phyloP scores from a whole-genome alignment of 768 basidiomycete genomes.

The Paxillus ammoniavirescens region DNA sequence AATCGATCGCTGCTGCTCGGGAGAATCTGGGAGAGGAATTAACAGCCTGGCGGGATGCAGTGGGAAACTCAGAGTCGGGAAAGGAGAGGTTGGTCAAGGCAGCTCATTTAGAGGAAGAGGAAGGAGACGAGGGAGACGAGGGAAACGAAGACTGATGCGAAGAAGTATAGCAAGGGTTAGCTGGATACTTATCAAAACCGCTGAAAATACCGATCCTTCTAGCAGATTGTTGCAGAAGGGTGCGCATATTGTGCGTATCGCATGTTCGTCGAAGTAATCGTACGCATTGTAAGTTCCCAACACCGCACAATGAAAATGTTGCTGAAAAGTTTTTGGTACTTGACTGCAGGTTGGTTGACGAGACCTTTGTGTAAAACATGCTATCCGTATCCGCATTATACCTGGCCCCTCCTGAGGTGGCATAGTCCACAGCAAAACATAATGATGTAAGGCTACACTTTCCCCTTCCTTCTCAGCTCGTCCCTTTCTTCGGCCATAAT shows the following conservation, averaged over 20 bases:
- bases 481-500: constrained; percentile 53
- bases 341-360: too few species aligned
- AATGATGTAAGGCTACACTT: constrained; percentile 14
- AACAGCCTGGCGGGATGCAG: constrained; percentile 72
- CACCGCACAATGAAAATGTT: too few species aligned
- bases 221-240: too few species aligned
- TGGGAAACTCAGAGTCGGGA: constrained; percentile 59
- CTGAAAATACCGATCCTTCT: not conserved
- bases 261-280: too few species aligned
- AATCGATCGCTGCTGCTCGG: constrained; percentile 50
- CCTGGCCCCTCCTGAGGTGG: too few species aligned
- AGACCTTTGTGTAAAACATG: too few species aligned
- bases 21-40: constrained; percentile 61
- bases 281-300: too few species aligned
- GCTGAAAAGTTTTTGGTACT: too few species aligned
- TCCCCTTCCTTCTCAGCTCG: constrained; percentile 43
- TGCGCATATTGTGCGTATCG: too few species aligned
- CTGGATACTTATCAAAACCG: not conserved
- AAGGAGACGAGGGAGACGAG: constrained; percentile 34
- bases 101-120: constrained; percentile 47
- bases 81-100: constrained; percentile 52
- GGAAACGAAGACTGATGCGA: too few species aligned
- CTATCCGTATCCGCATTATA: too few species aligned
- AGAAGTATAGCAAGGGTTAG: not conserved
- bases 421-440: not conserved